Conservation (phyloP, 441 rosid genomes). For the Manihot esculenta region DNA sequence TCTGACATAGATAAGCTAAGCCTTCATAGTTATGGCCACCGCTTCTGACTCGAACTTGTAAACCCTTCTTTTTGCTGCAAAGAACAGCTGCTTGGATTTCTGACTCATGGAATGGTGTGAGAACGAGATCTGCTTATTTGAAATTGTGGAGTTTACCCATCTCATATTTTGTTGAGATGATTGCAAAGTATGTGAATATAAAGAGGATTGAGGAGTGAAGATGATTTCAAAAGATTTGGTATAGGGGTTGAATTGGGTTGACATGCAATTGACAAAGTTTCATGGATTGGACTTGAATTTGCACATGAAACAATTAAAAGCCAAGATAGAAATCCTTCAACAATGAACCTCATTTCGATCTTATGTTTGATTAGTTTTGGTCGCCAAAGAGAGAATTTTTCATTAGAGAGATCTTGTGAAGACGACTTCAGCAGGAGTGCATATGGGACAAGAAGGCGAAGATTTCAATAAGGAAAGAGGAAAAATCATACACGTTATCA, state of each 20-base stretch:
- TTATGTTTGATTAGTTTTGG: background rate
- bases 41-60: slow-evolving; percentile 55
- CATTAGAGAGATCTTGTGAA: background rate
- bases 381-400: background rate
- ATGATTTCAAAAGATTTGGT: slow-evolving; percentile 38
- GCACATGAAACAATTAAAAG: slow-evolving; percentile 22
- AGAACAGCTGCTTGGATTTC: slow-evolving; percentile 51
- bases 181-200: slow-evolving; percentile 32
- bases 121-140: slow-evolving; percentile 43
- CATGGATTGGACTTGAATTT: slow-evolving; percentile 28
- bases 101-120: slow-evolving; percentile 54
- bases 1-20: slow-evolving; percentile 39
- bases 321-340: slow-evolving; percentile 20
- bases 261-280: slow-evolving; percentile 47
- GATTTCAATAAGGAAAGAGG: background rate
- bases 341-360: slow-evolving; percentile 20
- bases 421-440: background rate
- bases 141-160: slow-evolving; percentile 32
- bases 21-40: slow-evolving; percentile 84
- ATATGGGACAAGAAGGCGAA: background rate
- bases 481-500: background rate
- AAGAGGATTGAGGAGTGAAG: slow-evolving; percentile 39
- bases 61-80: slow-evolving; percentile 38
- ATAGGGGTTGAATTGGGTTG: slow-evolving; percentile 25
- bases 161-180: slow-evolving; percentile 55